These are phyloP conservation scores for Knoxia roxburghii DNA, from an alignment of 257 asterid genomes.

Conservation along the genomic window DNA sequence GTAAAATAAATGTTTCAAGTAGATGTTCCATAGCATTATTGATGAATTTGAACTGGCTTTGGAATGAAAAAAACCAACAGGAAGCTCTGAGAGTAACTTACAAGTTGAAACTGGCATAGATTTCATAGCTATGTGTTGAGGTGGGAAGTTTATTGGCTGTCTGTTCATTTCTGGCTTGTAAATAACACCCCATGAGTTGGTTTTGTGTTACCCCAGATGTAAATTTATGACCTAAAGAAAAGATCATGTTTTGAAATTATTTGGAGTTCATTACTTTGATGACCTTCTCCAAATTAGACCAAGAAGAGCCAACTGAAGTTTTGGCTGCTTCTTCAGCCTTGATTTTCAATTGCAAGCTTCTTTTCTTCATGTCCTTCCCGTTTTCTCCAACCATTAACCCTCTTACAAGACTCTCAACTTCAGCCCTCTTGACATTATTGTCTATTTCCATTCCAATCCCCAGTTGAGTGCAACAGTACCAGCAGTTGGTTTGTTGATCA, in stretches of 20 bases:
- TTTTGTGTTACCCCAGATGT: too few species aligned
- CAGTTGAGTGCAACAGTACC: neutral
- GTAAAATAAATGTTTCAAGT: too few species aligned
- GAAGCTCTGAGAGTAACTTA: too few species aligned
- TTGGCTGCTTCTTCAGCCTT: neutral
- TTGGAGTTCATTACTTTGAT: neutral
- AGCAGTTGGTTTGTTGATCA: neutral
- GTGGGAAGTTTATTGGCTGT: too few species aligned
- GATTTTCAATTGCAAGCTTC: neutral
- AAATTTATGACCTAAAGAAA: too few species aligned
- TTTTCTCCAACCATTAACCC: neutral
- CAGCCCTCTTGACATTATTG: slow-evolving; percentile 1
- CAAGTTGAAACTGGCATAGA: too few species aligned
- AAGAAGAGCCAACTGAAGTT: neutral
- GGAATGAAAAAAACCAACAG: too few species aligned
- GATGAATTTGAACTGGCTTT: too few species aligned
- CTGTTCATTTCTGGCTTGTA: too few species aligned
- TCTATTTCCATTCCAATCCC: neutral
- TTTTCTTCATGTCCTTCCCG: neutral
- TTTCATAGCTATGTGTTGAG: too few species aligned
- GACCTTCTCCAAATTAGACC: neutral
- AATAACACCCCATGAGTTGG: too few species aligned
- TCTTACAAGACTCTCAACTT: neutral
- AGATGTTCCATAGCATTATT: too few species aligned
- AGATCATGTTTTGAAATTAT: neutral